Evolutionary conservation across 768 basidiomycete species (phyloP).

Genomic region (Mycena rebaudengoi): DNA sequence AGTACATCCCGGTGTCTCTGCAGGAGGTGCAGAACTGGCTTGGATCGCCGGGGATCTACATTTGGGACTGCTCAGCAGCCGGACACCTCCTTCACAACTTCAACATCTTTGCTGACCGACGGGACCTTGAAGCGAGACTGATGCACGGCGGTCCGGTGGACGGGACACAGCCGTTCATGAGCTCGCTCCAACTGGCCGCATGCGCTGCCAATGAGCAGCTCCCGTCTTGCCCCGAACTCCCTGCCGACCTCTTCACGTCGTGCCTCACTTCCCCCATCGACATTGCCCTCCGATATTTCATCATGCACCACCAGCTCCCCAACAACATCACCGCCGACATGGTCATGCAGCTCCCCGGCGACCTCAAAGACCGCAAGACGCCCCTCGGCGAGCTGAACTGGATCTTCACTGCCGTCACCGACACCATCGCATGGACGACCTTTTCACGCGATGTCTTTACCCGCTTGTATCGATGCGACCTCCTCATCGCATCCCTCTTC

Average conservation of each 20-base stretch:
- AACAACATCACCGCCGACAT: slow-evolving; percentile 85
- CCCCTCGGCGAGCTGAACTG: slow-evolving; percentile 99
- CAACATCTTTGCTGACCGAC: slow-evolving; percentile 77
- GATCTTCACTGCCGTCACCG: slow-evolving; percentile 99
- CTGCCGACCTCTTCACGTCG: slow-evolving; percentile 96
- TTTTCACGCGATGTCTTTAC: slow-evolving; percentile 95
- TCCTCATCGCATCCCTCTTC: slow-evolving; percentile 95
- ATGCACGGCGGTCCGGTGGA: slow-evolving; percentile 66
- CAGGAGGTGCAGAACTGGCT: slow-evolving; percentile 95
- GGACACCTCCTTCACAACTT: slow-evolving; percentile 94
- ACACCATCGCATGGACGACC: slow-evolving; percentile 99
- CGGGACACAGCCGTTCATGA: slow-evolving; percentile 76
- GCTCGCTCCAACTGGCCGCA: slow-evolving; percentile 94
- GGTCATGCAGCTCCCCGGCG: slow-evolving; percentile 95
- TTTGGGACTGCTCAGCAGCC: slow-evolving; percentile 99
- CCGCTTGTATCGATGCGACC: slow-evolving; percentile 91
- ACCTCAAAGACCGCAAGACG: slow-evolving; percentile 94
- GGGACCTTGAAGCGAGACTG: slow-evolving; percentile 71
- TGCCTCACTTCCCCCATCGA: slow-evolving; percentile 99
- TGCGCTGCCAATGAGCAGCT: slow-evolving; percentile 91
- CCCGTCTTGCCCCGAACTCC: slow-evolving; percentile 95
- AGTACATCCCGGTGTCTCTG: slow-evolving; percentile 96
- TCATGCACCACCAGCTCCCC: slow-evolving; percentile 89
- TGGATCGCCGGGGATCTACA: slow-evolving; percentile 94
- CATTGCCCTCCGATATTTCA: slow-evolving; percentile 92